Conservation (phyloP, 2,329 filamentous ascomycete species). For the Neofusicoccum parvum region DNA sequence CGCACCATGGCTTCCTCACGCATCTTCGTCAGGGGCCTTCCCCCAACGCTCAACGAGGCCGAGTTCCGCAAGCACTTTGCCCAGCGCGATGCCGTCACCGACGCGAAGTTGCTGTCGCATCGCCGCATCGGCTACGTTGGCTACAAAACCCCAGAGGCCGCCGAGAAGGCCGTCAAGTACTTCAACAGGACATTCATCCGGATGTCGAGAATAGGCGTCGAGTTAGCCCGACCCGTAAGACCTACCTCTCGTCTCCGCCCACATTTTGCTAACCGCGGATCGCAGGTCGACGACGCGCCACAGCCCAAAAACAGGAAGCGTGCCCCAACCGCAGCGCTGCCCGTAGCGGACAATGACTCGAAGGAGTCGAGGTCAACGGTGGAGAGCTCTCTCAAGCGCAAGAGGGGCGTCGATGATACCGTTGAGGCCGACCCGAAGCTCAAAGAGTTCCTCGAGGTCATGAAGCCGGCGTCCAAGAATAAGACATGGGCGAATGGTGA, state of each 20-base stretch:
- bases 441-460: slow-evolving; percentile 81
- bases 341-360: neutral
- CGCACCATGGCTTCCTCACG: slow-evolving; percentile 70
- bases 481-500: slow-evolving; percentile 65
- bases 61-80: slow-evolving; percentile 90
- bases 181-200: slow-evolving; percentile 95
- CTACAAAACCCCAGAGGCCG: slow-evolving; percentile 81
- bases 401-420: slow-evolving; percentile 58
- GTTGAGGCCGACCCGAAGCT: slow-evolving; percentile 72
- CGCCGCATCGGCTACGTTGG: slow-evolving; percentile 95
- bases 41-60: slow-evolving; percentile 79
- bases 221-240: slow-evolving; percentile 79
- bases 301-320: slow-evolving; percentile 14
- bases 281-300: slow-evolving; percentile 19
- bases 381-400: slow-evolving; percentile 63
- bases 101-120: slow-evolving; percentile 87
- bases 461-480: slow-evolving; percentile 68
- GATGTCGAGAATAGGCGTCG: slow-evolving; percentile 91
- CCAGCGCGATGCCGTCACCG: slow-evolving; percentile 75
- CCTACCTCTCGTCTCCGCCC: neutral
- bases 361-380: slow-evolving; percentile 26
- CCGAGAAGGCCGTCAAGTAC: slow-evolving; percentile 82
- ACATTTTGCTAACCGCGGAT: slow-evolving; percentile 6
- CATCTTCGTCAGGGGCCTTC: slow-evolving; percentile 72
- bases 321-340: slow-evolving; percentile 6